A percentile compares a stretch with the other conserved stretches of the same genome.
Evolutionary conservation across 2,329 filamentous ascomycete species (phyloP).

Genomic region (Trichoderma koningiopsis): DNA sequence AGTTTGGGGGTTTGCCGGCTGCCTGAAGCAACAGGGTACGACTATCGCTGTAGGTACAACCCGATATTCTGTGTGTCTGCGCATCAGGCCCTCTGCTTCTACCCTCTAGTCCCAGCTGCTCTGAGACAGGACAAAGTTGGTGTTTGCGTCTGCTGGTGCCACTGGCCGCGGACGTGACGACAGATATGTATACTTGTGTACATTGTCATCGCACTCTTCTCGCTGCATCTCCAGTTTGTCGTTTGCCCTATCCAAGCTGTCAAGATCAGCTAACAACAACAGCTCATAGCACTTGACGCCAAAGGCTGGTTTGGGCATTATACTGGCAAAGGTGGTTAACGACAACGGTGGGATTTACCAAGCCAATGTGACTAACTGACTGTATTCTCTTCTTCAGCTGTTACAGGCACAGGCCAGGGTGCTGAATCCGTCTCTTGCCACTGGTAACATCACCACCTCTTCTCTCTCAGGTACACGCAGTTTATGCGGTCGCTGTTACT

Average conservation of each 20-base stretch:
- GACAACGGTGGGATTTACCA: neutral
- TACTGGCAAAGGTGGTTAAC: neutral
- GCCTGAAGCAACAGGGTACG: conserved; percentile 1
- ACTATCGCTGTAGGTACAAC: conserved; percentile 1
- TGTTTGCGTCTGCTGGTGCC: conserved; percentile 3
- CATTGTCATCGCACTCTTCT: neutral
- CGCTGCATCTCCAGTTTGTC: neutral
- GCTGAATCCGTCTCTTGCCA: neutral
- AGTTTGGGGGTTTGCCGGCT: neutral
- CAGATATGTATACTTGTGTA: neutral
- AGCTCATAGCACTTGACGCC: neutral
- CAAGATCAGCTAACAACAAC: neutral
- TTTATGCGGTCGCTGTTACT: neutral
- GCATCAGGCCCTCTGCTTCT: neutral
- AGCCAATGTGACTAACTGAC: neutral
- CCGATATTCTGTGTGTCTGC: neutral
- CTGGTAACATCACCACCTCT: neutral
- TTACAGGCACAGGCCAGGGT: neutral
- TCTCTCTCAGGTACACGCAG: neutral
- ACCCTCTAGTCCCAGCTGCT: conserved; percentile 2
- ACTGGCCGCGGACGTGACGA: neutral
- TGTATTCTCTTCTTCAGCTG: neutral
- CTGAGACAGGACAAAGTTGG: neutral
- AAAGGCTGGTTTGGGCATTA: neutral
- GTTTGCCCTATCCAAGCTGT: neutral